Base-by-base conservation (phyloP, 169 alveolate species). In the Plasmodium adleri region DNA sequence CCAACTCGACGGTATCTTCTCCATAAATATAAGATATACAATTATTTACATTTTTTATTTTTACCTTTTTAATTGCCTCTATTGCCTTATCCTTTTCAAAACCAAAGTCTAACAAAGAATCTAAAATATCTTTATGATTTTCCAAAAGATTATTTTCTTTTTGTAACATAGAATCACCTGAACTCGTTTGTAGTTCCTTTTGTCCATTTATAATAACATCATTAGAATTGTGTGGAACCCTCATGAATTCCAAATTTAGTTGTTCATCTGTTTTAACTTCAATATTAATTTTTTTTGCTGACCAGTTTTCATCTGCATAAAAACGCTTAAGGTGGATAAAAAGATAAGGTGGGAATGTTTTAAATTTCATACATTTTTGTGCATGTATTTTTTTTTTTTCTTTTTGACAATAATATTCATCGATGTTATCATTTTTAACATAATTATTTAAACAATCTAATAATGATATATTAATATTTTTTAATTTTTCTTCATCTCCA, bases 271-370 rank as follows among this genome's bases (percentile, higher is more conserved):
- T 92, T 88, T 88, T 87, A 4, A 93, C 93, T 17, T 92, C 76
- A 45, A 92, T 72, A 22, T 94, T 78, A 63, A 92, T 92, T 59
- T 93, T 93, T 78, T 87, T 88, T n/a, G 94, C 92, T 49, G 67
- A 88, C 94, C 93, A 88, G 17, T 92, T 62, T 58, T 88, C 90
- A 49, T 89, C 94, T 6, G 88, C 88, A 62, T 89, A 93, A 68
- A 94, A 94, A 39, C 95, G 88, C 74, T 95, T 93, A 45, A 95
- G 94, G 39, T 93, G 92, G 49, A 93, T 89, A 49, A 90, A 71
- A 39, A 93, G 93, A 74, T 93, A 93, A 10, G 92, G 92, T 4
- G 96, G 94, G 83, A 88, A 93, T 43, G 76, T 71, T 68, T 88
- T 80, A 22, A 90, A 87, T n/a, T 93, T 92, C 15, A 74, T 66